Base-by-base conservation (phyloP, 2,329 filamentous ascomycete genomes). In the Trichoderma pleuroti region DNA sequence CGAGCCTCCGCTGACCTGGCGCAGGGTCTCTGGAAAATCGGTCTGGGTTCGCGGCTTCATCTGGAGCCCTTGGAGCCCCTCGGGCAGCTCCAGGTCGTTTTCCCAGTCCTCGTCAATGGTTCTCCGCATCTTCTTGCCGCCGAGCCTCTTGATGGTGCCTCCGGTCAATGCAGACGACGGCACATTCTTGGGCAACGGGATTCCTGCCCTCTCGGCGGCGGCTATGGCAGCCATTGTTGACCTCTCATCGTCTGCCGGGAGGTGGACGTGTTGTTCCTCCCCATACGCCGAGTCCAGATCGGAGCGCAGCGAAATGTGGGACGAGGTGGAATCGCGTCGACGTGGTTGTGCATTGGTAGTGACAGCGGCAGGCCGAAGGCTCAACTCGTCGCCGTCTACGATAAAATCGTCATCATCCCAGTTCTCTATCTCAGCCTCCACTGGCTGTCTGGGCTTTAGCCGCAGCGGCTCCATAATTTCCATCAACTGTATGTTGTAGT, bases 111-210 rank as follows among this genome's bases (percentile, higher is more conserved):
- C 92, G 73, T 92, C 89, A 71, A 93, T 88, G 52, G 91, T 89
- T 77, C 88, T 91, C 76, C 90, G 91, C 24, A 92, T 85, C 76
- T 91, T 93, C 74, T 89, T 87, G 71, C 89, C 90, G 63, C 94
- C 94, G 39, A 98, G 86, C 75, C 94, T 87, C 83, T 97, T 97
- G 78, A 98, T 98, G 11, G 94, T 95, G 66, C 96, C 96, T 67
- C 95, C 95, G 79, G 96, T 88, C 54, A 99, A 84, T 34, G 96
- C 96, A 24, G 95, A 97, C 34, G 92, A 89, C 1, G 95, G 94
- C 36, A 98, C 90, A 78, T 94, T 94, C 65, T 88, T 85, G 32
- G 96, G 96, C 70, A 98, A 89, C 8, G 96, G 95, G 74, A 99
- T 97, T 75, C 96, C 96, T 30, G 94, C 94, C 78, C 90, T 91